A percentile compares a stretch with the other conserved stretches of the same genome.
These are phyloP conservation scores for Auxenochlorella pyrenoidosa DNA, from an alignment of 139 green algal species.

Conservation along the genomic window DNA sequence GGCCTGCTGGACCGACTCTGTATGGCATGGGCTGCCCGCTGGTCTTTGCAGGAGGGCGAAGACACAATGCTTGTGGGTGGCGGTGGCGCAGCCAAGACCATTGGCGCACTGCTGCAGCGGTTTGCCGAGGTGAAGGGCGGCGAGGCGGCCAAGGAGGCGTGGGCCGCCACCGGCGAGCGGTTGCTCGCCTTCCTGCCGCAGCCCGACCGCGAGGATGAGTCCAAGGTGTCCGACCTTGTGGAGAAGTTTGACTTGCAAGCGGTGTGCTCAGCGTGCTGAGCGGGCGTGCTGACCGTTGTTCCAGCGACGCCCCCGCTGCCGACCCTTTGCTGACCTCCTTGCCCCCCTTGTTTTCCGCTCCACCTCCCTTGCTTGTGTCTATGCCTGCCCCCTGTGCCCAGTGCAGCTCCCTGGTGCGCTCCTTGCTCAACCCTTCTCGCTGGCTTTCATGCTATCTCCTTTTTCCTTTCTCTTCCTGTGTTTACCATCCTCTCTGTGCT, in stretches of 20 bases:
- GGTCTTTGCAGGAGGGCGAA: constrained; percentile 37
- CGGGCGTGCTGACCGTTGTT: background rate
- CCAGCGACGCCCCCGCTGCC: background rate
- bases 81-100: constrained; percentile 38
- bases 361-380: background rate
- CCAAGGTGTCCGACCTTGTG: background rate
- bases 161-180: constrained; percentile 18
- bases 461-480: background rate
- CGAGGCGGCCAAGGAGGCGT: constrained; percentile 25
- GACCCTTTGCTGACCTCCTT: background rate
- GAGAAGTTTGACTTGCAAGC: constrained; percentile 3
- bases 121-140: constrained; percentile 35
- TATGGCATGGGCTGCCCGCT: too few relatives aligned
- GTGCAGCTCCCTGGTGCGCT: background rate
- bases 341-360: background rate
- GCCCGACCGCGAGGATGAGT: background rate
- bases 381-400: background rate
- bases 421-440: background rate
- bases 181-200: constrained; percentile 19
- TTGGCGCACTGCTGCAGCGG: constrained; percentile 27
- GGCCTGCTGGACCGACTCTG: too few relatives aligned
- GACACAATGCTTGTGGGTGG: constrained; percentile 52
- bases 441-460: background rate
- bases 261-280: background rate
- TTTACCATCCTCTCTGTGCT: background rate